Conservation (phyloP, 1,139 yeast species). For the Suhomyces wounanorum region DNA sequence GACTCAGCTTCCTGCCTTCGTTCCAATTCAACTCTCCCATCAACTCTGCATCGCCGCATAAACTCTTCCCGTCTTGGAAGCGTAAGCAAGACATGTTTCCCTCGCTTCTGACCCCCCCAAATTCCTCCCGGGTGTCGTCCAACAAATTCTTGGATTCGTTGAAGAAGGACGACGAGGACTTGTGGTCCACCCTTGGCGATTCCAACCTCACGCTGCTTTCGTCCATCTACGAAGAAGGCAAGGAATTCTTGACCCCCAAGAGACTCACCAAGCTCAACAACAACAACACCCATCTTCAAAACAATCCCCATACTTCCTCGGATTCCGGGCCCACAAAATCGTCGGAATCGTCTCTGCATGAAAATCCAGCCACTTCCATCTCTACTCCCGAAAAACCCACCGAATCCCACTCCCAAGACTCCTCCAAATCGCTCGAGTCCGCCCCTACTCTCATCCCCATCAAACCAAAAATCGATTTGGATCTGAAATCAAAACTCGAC, state of each 20-base stretch:
- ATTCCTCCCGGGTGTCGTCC: conserved; percentile 17
- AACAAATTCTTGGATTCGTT: conserved; percentile 8
- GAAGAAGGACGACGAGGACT: conserved; percentile 26
- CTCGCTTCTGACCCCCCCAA: conserved; percentile 26
- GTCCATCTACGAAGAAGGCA: conserved; percentile 31
- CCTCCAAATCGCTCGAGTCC: conserved; percentile 10
- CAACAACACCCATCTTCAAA: not conserved
- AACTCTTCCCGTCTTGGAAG: conserved; percentile 26
- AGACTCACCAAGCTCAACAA: conserved; percentile 19
- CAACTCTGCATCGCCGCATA: conserved; percentile 39
- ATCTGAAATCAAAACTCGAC: conserved; percentile 10
- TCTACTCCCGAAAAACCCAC: not conserved
- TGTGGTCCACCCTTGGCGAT: conserved; percentile 36
- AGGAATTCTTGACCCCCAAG: conserved; percentile 37
- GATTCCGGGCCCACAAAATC: not conserved
- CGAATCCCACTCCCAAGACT: not conserved
- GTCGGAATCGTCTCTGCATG: not conserved
- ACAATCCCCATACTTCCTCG: not conserved
- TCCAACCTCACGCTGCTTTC: conserved; percentile 31
- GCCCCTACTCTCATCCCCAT: conserved; percentile 13
- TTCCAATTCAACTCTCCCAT: conserved; percentile 45
- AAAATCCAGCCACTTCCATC: not conserved
- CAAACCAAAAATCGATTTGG: conserved; percentile 9
- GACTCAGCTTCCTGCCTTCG: conserved; percentile 48
- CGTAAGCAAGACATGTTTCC: conserved; percentile 12